These are phyloP conservation scores for Ilex aquifolium DNA, from an alignment of 257 asterid species.

Conservation along the genomic window DNA sequence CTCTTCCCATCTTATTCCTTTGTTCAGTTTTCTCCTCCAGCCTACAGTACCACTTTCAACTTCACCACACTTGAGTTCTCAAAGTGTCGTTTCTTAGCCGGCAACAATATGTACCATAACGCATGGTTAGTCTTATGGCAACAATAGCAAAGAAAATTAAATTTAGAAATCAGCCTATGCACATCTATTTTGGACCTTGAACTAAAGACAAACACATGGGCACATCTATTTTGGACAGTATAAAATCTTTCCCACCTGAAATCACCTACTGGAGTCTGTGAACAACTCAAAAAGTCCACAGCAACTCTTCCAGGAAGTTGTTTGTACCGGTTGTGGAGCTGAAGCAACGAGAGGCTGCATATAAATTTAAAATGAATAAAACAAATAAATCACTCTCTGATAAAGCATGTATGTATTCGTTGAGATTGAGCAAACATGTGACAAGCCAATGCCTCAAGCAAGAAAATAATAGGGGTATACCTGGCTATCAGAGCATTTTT, in stretches of 20 bases:
- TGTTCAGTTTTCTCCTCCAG: too few relatives aligned
- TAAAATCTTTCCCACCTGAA: conserved; percentile 18
- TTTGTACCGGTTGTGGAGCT: conserved; percentile 22
- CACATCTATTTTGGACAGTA: background rate
- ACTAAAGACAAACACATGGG: background rate
- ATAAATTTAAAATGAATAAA: background rate
- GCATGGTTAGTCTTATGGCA: too few relatives aligned
- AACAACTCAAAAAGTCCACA: conserved; percentile 69
- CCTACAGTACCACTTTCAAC: too few relatives aligned
- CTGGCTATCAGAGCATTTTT: background rate
- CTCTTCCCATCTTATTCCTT: too few relatives aligned
- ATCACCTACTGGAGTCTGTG: conserved; percentile 41
- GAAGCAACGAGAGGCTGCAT: conserved; percentile 38
- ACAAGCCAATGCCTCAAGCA: too few relatives aligned
- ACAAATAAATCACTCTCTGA: background rate
- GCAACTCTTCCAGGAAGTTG: conserved; percentile 62
- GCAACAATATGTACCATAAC: too few relatives aligned
- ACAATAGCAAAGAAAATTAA: too few relatives aligned
- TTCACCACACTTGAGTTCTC: too few relatives aligned
- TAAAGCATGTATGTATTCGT: background rate
- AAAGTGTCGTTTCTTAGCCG: too few relatives aligned
- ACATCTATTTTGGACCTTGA: too few relatives aligned
- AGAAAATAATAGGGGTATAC: background rate
- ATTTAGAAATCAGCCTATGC: too few relatives aligned
- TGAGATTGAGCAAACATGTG: background rate